phyloP scores from a whole-genome alignment of 2,329 filamentous ascomycete genomes.

The Zalaria sp. region DNA sequence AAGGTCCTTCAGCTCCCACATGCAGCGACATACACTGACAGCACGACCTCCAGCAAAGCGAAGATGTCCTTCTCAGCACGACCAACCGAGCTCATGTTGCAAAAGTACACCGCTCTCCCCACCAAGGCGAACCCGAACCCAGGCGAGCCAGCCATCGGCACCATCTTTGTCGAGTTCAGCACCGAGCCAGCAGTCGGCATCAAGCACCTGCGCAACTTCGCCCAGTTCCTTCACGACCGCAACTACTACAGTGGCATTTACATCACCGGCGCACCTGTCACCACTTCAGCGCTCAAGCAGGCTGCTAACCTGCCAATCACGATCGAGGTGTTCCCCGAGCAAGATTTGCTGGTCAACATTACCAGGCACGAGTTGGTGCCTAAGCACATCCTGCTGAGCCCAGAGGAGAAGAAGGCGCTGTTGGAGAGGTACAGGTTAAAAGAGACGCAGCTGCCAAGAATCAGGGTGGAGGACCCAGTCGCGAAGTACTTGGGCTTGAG shows the following conservation, averaged over 20 bases:
- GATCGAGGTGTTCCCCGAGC: constrained; percentile 91
- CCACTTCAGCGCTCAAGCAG: constrained; percentile 76
- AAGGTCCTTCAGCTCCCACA: constrained; percentile 13
- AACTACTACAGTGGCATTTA: constrained; percentile 85
- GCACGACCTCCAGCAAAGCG: constrained; percentile 46
- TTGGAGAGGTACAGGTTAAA: constrained; percentile 86
- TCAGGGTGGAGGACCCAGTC: constrained; percentile 83
- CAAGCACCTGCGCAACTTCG: constrained; percentile 83
- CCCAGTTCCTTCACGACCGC: constrained; percentile 63
- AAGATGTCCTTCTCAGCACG: constrained; percentile 80
- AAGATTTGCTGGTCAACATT: constrained; percentile 94
- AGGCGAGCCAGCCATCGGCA: constrained; percentile 53
- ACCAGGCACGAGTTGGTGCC: constrained; percentile 95
- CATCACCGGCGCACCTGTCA: constrained; percentile 70
- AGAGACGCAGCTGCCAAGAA: constrained; percentile 91
- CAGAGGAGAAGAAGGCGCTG: constrained; percentile 76
- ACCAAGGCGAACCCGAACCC: constrained; percentile 52
- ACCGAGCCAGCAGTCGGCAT: constrained; percentile 69
- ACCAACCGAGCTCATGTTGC: constrained; percentile 70
- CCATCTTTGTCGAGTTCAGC: constrained; percentile 88
- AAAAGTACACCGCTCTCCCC: constrained; percentile 63
- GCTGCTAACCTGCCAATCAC: constrained; percentile 62
- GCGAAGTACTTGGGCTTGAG: constrained; percentile 82
- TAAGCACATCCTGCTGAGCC: constrained; percentile 77
- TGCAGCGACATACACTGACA: not conserved